Base-by-base conservation (phyloP, 2,329 filamentous ascomycete genomes). In the Fusarium sp. region DNA sequence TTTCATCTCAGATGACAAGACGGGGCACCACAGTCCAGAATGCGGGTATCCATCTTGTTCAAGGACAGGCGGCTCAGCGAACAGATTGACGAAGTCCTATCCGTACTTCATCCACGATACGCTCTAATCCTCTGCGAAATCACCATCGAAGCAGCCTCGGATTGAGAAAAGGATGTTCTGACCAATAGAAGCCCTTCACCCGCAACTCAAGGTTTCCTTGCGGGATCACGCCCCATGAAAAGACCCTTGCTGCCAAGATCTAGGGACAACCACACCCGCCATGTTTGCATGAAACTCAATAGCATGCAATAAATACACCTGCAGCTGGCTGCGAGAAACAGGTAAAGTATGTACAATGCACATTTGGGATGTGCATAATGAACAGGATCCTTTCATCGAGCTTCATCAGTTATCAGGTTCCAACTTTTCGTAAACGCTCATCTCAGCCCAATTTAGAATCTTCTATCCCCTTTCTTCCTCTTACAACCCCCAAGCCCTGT, bases 261-360 rank as follows among this genome's bases (percentile, higher is more conserved):
- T n/a, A 64, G 52, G 57, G 63, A 72, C 73, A 74, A 61, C 59
- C 73, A 75, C 73, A 75, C 62, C 51, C 59, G 35, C 42, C 63
- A 58, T 36, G 35, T 41, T 41, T 49, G 59, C 51, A 61, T 62
- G 51, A 38, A 54, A 48, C 51, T 45, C 22, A 31, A 47, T 14
- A 15, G 36, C 47, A 13, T 57, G 48, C 48, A 51, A 69, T 39
- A 74, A 74, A 66, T 52, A 51, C n/a, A 15, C 20, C 28, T 44
- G 26, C 58, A 61, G 14, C 42, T 24, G 10, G 6, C 14, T 35
- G 39, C 22, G 18, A 18, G 31, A 38, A 20, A 26, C 6, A 31
- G 44, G 11, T 7, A 8, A 28, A 17, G 51, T 41, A 65, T 52
- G 17, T 38, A 33, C 33, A 33, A 24, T 48, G 48, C 57, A 67